Conservation (phyloP, 768 basidiomycete species). For the Lepiota brunneoincarnata region DNA sequence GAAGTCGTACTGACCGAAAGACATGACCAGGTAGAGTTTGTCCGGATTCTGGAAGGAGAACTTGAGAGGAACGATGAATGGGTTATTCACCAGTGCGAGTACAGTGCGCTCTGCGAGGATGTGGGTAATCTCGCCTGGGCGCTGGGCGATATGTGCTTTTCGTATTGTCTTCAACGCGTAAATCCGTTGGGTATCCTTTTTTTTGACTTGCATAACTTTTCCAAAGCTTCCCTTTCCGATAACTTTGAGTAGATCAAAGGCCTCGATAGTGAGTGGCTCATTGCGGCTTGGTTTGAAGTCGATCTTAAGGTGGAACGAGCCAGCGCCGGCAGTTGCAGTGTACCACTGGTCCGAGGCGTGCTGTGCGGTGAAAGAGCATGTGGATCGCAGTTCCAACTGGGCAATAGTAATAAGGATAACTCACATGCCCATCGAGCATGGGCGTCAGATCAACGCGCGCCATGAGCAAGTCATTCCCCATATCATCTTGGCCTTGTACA, state of each 20-base stretch:
- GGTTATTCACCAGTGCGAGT: constrained; percentile 94
- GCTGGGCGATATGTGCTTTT: constrained; percentile 95
- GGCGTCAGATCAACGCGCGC: constrained; percentile 91
- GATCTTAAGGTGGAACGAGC: constrained; percentile 94
- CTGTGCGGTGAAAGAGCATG: constrained; percentile 30
- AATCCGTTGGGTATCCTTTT: constrained; percentile 96
- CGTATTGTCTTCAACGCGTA: constrained; percentile 98
- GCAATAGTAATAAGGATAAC: constrained; percentile 19
- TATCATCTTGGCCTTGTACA: constrained; percentile 79
- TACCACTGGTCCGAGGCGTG: constrained; percentile 92
- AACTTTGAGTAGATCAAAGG: constrained; percentile 95
- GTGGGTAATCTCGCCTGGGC: constrained; percentile 96
- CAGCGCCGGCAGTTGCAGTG: constrained; percentile 74
- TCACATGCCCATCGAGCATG: constrained; percentile 72
- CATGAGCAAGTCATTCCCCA: constrained; percentile 96
- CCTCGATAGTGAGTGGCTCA: constrained; percentile 89
- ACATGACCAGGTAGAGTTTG: constrained; percentile 96
- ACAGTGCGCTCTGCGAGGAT: constrained; percentile 97
- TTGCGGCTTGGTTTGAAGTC: constrained; percentile 87
- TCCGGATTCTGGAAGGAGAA: constrained; percentile 99
- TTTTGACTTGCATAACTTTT: constrained; percentile 99
- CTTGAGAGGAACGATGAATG: constrained; percentile 98
- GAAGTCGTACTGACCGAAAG: constrained; percentile 62
- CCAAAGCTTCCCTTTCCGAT: constrained; percentile 98
- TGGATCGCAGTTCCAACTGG: constrained; percentile 13